These are phyloP conservation scores for Tricholoma terreum DNA, from an alignment of 768 basidiomycete genomes.

Conservation along the genomic window DNA sequence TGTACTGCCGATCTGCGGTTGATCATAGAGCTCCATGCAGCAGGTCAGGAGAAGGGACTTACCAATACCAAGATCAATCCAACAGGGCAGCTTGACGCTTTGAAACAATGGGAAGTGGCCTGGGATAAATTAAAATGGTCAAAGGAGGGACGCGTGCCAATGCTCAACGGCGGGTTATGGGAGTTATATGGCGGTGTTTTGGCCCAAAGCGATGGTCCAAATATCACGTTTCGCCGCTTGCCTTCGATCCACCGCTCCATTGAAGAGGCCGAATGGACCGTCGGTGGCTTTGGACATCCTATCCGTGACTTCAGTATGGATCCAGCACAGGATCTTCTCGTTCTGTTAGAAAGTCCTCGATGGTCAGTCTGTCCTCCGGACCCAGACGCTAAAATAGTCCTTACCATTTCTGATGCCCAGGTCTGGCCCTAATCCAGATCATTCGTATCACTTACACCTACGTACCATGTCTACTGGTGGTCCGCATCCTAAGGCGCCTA, in stretches of 20 bases:
- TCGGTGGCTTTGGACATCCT: conserved; percentile 30
- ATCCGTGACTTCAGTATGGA: conserved; percentile 65
- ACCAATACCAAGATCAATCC: conserved; percentile 19
- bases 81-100: conserved; percentile 33
- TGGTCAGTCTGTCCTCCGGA: conserved; percentile 26
- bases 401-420: not conserved
- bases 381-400: not conserved
- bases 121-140: conserved; percentile 41
- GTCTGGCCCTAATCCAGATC: conserved; percentile 7
- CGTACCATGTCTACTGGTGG: conserved; percentile 43
- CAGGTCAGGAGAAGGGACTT: conserved; percentile 41
- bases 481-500: conserved; percentile 41
- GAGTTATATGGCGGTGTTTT: conserved; percentile 60
- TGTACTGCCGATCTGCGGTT: conserved; percentile 36
- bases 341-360: conserved; percentile 41
- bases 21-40: conserved; percentile 41
- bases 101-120: conserved; percentile 36
- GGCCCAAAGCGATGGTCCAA: conserved; percentile 34
- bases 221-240: conserved; percentile 44
- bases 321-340: conserved; percentile 61
- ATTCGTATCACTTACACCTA: conserved; percentile 39
- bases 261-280: conserved; percentile 41
- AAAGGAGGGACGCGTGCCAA: conserved; percentile 29
- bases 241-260: conserved; percentile 50
- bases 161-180: conserved; percentile 46